Base-by-base conservation (phyloP, 2,329 filamentous ascomycete species). In the Aspergillus terreus region DNA sequence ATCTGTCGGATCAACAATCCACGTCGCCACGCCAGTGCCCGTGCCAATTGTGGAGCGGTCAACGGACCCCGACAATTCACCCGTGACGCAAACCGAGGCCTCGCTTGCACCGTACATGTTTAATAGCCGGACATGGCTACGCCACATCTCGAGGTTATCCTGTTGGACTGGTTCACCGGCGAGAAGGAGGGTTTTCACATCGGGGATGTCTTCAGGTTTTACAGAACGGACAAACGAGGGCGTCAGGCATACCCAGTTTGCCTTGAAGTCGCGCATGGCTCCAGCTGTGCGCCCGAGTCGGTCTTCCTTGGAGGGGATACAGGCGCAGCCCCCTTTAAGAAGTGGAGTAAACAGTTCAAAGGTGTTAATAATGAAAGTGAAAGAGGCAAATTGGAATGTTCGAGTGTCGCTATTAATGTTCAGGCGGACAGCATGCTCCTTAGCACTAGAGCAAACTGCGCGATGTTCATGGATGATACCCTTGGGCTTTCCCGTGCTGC, bases 301-400 rank as follows among this genome's bases (percentile, higher is more conserved):
- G 49, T 78, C 73, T 3, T 67, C 54, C 0, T 72, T 61, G 1
- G 74, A 71, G 0, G 81, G 79, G 0, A 83, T 69, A 46, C 80
- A 82, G 6, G 83, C 71, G 32, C 77, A 81, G 0, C 77, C 80
- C 4, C 81, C 81, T 33, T 74, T 63, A 1, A 75, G 64, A 6
- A 82, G 66, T 0, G 80, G 76, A 0, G 72, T 75, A 51, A 81
- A 74, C 1, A 78, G 69, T 58, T 81, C 78, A 5, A 72, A 64
- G 33, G 80, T 63, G 41, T 73, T 70, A 23, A 77, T 68, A 54
- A 80, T 76, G 50, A 77, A 74, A 32, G 74, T 74, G 61, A 74
- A 78, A 4, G 74, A 75, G 1, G 76, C 78, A 43, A 78, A 70
- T 52, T 79, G 76, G 68, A 82, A 75, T 9, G 83, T 78, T 3